phyloP scores from a whole-genome alignment of 2,329 filamentous ascomycete species.

The Monilinia fructicola region DNA sequence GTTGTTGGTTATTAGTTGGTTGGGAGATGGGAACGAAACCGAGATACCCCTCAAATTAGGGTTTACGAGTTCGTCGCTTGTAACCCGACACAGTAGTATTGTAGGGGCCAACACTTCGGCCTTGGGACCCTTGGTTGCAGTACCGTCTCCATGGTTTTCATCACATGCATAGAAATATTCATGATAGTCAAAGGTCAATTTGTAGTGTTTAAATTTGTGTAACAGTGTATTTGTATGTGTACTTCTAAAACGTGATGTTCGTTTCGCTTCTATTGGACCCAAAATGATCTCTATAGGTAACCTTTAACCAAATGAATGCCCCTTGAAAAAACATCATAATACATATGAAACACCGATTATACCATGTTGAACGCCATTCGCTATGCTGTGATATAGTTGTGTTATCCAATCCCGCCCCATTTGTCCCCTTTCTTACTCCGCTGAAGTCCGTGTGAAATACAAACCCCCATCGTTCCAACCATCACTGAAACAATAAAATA shows the following conservation, averaged over 20 bases:
- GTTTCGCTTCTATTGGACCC: not conserved
- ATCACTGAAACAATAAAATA: not conserved
- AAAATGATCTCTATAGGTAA: conserved; percentile 1
- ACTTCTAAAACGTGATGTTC: not conserved
- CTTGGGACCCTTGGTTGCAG: not conserved
- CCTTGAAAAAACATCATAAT: not conserved
- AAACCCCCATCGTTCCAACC: not conserved
- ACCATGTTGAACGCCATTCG: conserved; percentile 14
- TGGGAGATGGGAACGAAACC: not conserved
- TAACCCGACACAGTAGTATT: not conserved
- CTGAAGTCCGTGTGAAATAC: not conserved
- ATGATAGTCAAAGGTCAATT: not conserved
- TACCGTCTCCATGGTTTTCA: not conserved
- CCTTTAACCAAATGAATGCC: not conserved
- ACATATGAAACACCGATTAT: not conserved
- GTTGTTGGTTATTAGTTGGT: not conserved
- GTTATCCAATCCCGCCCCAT: not conserved
- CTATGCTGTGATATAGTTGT: conserved; percentile 15
- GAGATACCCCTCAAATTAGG: not conserved
- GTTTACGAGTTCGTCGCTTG: not conserved
- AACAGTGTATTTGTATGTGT: not conserved
- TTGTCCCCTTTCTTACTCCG: not conserved
- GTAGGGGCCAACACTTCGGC: not conserved
- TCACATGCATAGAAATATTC: not conserved
- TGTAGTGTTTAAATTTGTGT: not conserved